A percentile compares a stretch with the other conserved stretches of the same genome.
Evolutionary conservation across 305 asterid genomes (phyloP).

Genomic region (Solanum hybrid): DNA sequence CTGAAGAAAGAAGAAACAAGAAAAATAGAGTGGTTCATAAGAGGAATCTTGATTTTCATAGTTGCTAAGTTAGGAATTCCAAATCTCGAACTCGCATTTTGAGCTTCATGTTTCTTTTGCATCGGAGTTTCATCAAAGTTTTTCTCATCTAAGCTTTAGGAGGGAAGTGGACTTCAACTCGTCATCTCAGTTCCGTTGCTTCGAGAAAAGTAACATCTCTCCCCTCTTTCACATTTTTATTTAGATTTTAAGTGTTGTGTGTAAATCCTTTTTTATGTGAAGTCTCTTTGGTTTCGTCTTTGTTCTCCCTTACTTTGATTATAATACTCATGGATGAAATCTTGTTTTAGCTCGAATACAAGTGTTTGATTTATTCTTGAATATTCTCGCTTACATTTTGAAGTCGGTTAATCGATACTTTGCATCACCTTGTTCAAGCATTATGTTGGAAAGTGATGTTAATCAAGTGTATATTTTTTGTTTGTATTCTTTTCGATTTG

Average conservation of each 20-base stretch:
- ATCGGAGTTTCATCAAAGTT: neutral
- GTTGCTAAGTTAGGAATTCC: neutral
- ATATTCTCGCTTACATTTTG: neutral
- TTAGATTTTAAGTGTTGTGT: neutral
- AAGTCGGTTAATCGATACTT: neutral
- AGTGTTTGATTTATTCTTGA: neutral
- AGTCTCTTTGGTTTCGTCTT: neutral
- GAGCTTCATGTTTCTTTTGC: neutral
- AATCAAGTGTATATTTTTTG: neutral
- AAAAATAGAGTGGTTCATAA: neutral
- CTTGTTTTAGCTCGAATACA: neutral
- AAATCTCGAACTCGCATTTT: too few relatives aligned
- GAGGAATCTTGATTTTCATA: neutral
- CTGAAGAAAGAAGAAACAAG: neutral
- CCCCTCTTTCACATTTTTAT: neutral
- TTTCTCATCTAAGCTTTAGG: neutral
- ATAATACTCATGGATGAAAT: neutral
- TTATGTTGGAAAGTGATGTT: neutral
- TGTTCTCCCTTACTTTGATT: neutral
- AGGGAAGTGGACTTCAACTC: neutral
- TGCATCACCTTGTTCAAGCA: neutral
- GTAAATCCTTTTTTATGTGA: neutral
- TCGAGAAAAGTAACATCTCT: neutral
- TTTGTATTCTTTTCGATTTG: neutral
- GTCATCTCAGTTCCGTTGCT: neutral